Evolutionary conservation across 768 basidiomycete genomes (phyloP).

Genomic region (Amanita subjunquillea): DNA sequence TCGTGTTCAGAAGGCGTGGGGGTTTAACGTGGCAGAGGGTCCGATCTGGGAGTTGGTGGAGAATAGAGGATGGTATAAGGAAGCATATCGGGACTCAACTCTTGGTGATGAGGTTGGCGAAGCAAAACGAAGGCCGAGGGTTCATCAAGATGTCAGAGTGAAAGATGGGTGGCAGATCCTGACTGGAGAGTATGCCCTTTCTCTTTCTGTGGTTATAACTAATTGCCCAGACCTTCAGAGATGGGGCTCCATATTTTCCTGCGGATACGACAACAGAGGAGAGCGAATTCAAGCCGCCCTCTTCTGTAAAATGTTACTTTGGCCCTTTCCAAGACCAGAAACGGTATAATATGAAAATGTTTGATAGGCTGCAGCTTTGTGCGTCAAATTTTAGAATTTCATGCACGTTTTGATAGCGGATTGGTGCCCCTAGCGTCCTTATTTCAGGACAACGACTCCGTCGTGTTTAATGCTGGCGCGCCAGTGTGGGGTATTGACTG

Average conservation of each 20-base stretch:
- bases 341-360: constrained; percentile 36
- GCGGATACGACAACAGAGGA: constrained; percentile 39
- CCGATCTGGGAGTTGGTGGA: constrained; percentile 75
- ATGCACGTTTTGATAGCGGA: neutral
- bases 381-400: constrained; percentile 11
- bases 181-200: constrained; percentile 32
- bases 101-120: constrained; percentile 32
- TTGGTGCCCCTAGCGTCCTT: constrained; percentile 37
- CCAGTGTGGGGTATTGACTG: constrained; percentile 91
- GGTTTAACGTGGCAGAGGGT: constrained; percentile 64
- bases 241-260: constrained; percentile 51
- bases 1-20: constrained; percentile 62
- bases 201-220: constrained; percentile 7
- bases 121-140: constrained; percentile 45
- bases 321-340: constrained; percentile 53
- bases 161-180: constrained; percentile 37
- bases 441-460: constrained; percentile 45
- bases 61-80: constrained; percentile 73
- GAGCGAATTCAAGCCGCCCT: constrained; percentile 38
- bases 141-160: constrained; percentile 35
- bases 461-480: constrained; percentile 80
- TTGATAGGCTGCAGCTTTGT: constrained; percentile 54
- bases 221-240: constrained; percentile 24
- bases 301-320: constrained; percentile 50
- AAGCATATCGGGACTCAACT: constrained; percentile 23